phyloP scores from a whole-genome alignment of 768 basidiomycete genomes.

The Podaxis sp. region DNA sequence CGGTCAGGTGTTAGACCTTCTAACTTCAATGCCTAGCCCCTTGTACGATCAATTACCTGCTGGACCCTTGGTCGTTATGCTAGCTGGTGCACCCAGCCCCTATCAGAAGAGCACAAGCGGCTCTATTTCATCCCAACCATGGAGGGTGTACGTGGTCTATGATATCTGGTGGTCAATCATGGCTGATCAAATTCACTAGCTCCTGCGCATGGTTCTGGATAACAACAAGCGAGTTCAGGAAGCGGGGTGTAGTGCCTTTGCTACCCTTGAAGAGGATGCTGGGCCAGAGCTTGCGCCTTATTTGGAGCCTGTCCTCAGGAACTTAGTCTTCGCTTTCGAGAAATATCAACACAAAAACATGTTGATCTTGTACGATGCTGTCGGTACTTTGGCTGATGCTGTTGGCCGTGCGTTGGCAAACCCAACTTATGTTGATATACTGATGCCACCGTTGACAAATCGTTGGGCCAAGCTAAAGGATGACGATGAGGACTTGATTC shows the following conservation, averaged over 20 bases:
- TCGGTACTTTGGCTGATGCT: slow-evolving; percentile 95
- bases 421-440: slow-evolving; percentile 82
- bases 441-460: slow-evolving; percentile 91
- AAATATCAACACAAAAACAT: slow-evolving; percentile 99
- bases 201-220: slow-evolving; percentile 95
- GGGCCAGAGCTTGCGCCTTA: slow-evolving; percentile 86
- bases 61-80: slow-evolving; percentile 99
- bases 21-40: slow-evolving; percentile 52
- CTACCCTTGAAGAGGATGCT: slow-evolving; percentile 97
- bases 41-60: slow-evolving; percentile 96
- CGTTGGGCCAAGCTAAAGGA: slow-evolving; percentile 91
- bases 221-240: slow-evolving; percentile 99
- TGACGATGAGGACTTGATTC: slow-evolving; percentile 89
- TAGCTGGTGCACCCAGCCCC: slow-evolving; percentile 89
- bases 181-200: slow-evolving; percentile 39
- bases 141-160: slow-evolving; percentile 71
- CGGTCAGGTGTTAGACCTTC: slow-evolving; percentile 9
- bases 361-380: slow-evolving; percentile 97
- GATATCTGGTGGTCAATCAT: slow-evolving; percentile 3
- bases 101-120: slow-evolving; percentile 83
- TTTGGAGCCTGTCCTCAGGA: slow-evolving; percentile 91
- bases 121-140: slow-evolving; percentile 94
- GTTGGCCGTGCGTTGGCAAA: slow-evolving; percentile 88
- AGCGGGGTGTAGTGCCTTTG: slow-evolving; percentile 98
- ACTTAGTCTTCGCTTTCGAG: slow-evolving; percentile 92